Conservation (phyloP, 495 filamentous ascomycete genomes). For the Barbatosphaeria neglecta region DNA sequence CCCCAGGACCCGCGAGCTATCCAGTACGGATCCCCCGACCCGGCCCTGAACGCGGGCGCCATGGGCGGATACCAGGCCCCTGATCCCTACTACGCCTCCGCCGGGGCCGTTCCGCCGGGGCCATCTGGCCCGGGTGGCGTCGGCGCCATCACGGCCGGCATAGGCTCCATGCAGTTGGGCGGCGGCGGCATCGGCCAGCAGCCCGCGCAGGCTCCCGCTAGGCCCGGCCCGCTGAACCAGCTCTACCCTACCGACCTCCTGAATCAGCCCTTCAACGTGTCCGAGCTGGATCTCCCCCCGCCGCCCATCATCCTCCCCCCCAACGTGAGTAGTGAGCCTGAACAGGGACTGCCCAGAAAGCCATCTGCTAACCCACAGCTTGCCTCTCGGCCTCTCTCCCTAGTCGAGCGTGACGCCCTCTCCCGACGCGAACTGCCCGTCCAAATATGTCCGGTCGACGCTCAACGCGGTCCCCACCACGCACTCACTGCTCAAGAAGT, state of each 20-base stretch:
- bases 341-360: not conserved
- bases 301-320: constrained; percentile 84
- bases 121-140: constrained; percentile 45
- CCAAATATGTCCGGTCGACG: constrained; percentile 93
- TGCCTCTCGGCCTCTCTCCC: constrained; percentile 17
- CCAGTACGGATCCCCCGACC: constrained; percentile 37
- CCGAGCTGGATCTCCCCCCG: constrained; percentile 83
- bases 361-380: not conserved
- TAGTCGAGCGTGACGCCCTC: constrained; percentile 88
- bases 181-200: constrained; percentile 39
- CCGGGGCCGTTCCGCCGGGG: constrained; percentile 32
- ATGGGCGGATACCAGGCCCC: constrained; percentile 54
- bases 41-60: constrained; percentile 31
- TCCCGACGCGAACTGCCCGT: constrained; percentile 79
- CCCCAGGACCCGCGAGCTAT: constrained; percentile 42
- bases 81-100: constrained; percentile 49
- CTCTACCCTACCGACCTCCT: constrained; percentile 86
- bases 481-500: constrained; percentile 87
- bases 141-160: constrained; percentile 67
- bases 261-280: constrained; percentile 84
- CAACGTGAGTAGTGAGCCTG: constrained; percentile 53
- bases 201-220: constrained; percentile 42
- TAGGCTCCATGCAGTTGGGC: constrained; percentile 68
- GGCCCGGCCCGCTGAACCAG: constrained; percentile 59
- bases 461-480: constrained; percentile 88